Evolutionary conservation across 2,329 filamentous ascomycete genomes (phyloP).

Genomic region (Colletotrichum lupini): DNA sequence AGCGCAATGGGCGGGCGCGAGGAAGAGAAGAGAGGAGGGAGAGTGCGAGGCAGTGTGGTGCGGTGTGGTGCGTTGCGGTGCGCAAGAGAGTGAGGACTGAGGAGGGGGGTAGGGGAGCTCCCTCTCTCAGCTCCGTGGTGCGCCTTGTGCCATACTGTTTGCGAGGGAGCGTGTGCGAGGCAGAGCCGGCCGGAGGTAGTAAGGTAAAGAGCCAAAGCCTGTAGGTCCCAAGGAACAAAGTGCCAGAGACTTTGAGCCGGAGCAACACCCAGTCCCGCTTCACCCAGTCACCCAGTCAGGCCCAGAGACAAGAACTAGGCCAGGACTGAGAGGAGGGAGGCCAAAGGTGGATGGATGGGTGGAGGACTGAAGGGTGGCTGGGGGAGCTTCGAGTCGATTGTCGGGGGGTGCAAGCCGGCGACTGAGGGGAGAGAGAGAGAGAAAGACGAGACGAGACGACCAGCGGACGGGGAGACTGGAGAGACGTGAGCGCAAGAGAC

Average conservation of each 20-base stretch:
- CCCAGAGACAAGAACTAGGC: constrained; percentile 5
- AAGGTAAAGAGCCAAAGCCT: not conserved
- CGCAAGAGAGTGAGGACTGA: constrained; percentile 12
- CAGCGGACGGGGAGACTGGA: not conserved
- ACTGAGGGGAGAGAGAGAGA: not conserved
- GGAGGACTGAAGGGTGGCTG: constrained; percentile 19
- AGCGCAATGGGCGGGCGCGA: constrained; percentile 24
- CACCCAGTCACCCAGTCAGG: not conserved
- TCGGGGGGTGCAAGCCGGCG: constrained; percentile 3
- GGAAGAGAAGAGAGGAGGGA: constrained; percentile 20
- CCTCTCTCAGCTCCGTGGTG: constrained; percentile 31
- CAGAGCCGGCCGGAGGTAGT: constrained; percentile 5
- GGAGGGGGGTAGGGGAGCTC: constrained; percentile 5
- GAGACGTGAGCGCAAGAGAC: not conserved
- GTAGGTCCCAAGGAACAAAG: constrained; percentile 16
- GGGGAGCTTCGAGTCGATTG: constrained; percentile 32
- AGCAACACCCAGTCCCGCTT: not conserved
- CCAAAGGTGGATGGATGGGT: constrained; percentile 17
- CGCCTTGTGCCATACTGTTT: constrained; percentile 25
- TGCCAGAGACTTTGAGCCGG: constrained; percentile 17
- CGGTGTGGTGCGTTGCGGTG: constrained; percentile 14
- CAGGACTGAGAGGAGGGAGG: constrained; percentile 5
- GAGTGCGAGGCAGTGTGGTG: constrained; percentile 20
- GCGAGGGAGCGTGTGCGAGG: constrained; percentile 29
- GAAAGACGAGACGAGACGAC: constrained; percentile 1